Conservation (phyloP, 192 early-diverging fungal species). For the Umbelopsis isabellina region DNA sequence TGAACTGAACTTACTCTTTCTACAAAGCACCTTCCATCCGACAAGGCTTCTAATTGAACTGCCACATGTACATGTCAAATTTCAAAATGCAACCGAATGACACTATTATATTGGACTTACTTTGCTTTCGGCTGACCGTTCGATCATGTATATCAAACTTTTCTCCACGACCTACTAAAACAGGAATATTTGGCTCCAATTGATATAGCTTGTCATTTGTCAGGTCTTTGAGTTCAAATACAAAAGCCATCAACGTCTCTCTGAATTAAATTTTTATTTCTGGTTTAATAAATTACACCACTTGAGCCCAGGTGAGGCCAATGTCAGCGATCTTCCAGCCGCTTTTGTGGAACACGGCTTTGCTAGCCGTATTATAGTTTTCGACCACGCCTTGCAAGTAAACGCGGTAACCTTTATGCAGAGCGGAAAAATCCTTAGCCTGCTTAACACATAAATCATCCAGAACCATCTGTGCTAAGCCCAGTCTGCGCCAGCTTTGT, state of each 20-base stretch:
- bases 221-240: slow-evolving; percentile 7
- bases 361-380: not conserved
- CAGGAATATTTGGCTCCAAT: not conserved
- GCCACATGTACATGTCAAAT: not conserved
- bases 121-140: slow-evolving; percentile 10
- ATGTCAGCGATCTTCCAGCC: not conserved
- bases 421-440: not conserved
- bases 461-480: slow-evolving; percentile 3
- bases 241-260: not conserved
- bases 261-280: not conserved
- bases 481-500: not conserved
- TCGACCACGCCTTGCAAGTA: not conserved
- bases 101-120: not conserved
- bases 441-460: not conserved
- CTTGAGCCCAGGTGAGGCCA: not conserved
- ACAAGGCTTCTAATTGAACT: not conserved
- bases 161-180: slow-evolving; percentile 8
- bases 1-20: slow-evolving; percentile 1
- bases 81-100: not conserved
- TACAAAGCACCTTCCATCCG: slow-evolving; percentile 1
- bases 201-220: not conserved
- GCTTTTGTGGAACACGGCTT: not conserved
- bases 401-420: not conserved
- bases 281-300: not conserved
- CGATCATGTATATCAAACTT: slow-evolving; percentile 13